Evolutionary conservation across 78 protist genomes (phyloP).

Genomic region (Cyanophora paradoxa): DNA sequence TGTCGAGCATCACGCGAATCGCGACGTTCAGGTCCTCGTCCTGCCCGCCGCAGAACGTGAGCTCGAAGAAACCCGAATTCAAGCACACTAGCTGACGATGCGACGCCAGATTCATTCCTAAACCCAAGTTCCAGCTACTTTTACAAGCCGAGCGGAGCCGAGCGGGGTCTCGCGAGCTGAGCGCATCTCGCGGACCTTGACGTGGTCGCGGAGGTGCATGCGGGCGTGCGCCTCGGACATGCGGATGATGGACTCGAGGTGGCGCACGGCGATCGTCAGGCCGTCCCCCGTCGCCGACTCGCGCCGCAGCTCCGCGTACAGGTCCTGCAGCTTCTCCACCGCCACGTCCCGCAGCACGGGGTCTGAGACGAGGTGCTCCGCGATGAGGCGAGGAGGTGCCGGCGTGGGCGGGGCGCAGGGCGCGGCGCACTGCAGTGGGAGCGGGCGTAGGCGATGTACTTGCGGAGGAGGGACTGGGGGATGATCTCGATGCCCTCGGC

Average conservation of each 20-base stretch:
- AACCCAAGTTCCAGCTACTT: too few species aligned
- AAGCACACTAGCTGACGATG: too few species aligned
- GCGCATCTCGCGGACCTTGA: not conserved
- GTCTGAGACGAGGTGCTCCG: too few species aligned
- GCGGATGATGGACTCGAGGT: constrained; percentile 88
- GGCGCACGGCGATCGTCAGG: constrained; percentile 86
- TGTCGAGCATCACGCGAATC: constrained; percentile 74
- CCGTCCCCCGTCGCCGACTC: constrained; percentile 70
- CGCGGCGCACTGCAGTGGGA: not conserved
- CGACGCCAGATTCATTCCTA: too few species aligned
- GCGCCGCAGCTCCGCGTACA: constrained; percentile 84
- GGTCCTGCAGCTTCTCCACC: constrained; percentile 54
- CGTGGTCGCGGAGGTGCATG: constrained; percentile 89
- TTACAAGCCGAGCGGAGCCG: not conserved
- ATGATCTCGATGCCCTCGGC: constrained; percentile 19
- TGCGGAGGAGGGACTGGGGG: constrained; percentile 79
- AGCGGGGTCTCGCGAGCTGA: not conserved
- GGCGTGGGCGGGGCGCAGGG: too few species aligned
- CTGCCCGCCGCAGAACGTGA: not conserved
- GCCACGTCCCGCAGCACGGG: constrained; percentile 40
- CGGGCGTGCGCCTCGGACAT: constrained; percentile 94
- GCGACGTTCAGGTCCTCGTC: constrained; percentile 85
- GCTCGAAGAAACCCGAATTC: too few species aligned
- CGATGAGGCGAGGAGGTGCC: too few species aligned
- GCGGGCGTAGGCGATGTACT: constrained; percentile 79